Base-by-base conservation (phyloP, 2,329 filamentous ascomycete species). In the Alternaria sp. region DNA sequence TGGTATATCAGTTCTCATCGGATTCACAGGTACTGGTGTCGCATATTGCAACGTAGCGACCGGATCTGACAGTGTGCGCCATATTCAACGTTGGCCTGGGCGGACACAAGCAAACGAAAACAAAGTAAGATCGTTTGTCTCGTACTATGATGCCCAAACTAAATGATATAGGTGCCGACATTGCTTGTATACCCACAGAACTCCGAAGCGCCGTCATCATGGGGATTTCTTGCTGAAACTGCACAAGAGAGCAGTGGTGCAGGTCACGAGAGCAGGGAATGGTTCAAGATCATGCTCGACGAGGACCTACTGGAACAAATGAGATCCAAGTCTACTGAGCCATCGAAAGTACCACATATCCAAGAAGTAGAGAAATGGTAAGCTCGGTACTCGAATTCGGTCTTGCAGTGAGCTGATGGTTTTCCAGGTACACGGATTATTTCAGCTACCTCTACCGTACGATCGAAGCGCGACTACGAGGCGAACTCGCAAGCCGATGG, bases 201-300 rank as follows among this genome's bases (percentile, higher is more conserved):
- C n/a, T 62, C 64, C 1, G 11, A 56, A 2, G 58, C 58, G 2
- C 73, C 85, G 6, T 83, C 83, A 0, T 85, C 83, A 0, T 87
- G 85, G 85, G 85, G 85, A 0, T 87, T 84, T 67, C 76, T 84
- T 28, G 86, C 85, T 46, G 81, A 83, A 23, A 77, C 71, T 0
- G 66, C 71, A 11, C 67, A 70, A 12, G 77, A 79, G 55, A 55
- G 57, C 2, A 77, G 68, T 26, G 83, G 85, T 7, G 79, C 83
- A 15, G 80, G 83, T 15, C 80, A 81, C 36, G 78, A 79, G 17
- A 73, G 76, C 19, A 75, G 79, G 6, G 84, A 86, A 58, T 85
- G 86, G 79, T 87, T 87, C 80, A 87, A 87, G 68, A 85, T 85
- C 30, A 85, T 84, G 69, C 78, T 86, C 11, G 84, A 86, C 59